Conservation (phyloP, 75 land plant species). For the Pseudotsuga menziesii region DNA sequence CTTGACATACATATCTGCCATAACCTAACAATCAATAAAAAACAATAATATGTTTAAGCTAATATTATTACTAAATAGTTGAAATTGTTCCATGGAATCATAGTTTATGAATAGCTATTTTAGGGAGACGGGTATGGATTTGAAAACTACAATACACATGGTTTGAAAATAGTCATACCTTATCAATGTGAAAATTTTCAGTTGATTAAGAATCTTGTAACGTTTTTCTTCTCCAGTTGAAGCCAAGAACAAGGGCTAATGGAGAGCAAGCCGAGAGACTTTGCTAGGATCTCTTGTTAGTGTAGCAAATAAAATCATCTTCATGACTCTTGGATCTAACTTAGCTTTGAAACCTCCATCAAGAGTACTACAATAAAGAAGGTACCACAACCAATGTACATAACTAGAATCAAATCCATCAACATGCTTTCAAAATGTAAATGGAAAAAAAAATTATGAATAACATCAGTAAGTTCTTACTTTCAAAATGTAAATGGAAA, state of each 20-base stretch:
- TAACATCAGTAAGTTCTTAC: conserved; percentile 4
- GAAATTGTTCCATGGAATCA: too few species aligned
- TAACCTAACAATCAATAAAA: too few species aligned
- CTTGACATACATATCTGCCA: too few species aligned
- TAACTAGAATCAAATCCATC: background rate
- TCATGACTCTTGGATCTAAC: conserved; percentile 64
- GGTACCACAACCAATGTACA: background rate
- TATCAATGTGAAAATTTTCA: too few species aligned
- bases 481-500: background rate
- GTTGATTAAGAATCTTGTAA: conserved; percentile 75
- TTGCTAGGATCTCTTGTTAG: conserved; percentile 92
- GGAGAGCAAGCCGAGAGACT: conserved; percentile 74
- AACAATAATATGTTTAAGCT: too few species aligned
- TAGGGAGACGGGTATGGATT: too few species aligned
- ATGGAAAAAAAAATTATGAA: background rate
- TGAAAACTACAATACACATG: too few species aligned
- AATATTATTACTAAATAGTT: too few species aligned
- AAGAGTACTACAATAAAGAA: conserved; percentile 47
- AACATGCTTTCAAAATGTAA: background rate
- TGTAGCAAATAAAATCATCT: conserved; percentile 89
- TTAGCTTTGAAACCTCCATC: conserved; percentile 72
- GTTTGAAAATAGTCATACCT: too few species aligned
- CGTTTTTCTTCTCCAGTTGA: conserved; percentile 41
- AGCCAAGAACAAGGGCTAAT: conserved; percentile 73
- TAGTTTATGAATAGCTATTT: too few species aligned